Conservation (phyloP, 2,329 filamentous ascomycete species). For the Pseudopithomyces maydicus region DNA sequence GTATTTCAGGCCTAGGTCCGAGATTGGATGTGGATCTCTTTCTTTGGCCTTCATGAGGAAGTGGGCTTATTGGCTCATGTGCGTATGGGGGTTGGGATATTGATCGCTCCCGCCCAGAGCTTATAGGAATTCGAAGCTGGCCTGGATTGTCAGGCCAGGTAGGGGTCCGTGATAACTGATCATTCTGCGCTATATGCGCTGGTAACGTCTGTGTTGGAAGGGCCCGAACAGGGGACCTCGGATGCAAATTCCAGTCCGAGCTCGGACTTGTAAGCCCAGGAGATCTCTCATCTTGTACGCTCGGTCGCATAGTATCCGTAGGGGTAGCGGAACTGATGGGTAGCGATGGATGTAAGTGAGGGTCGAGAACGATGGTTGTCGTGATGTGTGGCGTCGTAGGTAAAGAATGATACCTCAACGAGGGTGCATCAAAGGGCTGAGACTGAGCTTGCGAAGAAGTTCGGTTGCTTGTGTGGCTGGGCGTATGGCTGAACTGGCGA, state of each 20-base stretch:
- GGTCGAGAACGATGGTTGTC: background rate
- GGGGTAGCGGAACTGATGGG: background rate
- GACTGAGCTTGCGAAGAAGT: conserved; percentile 6
- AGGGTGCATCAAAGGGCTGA: conserved; percentile 7
- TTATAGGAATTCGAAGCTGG: background rate
- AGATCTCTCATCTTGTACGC: background rate
- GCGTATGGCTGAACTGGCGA: conserved; percentile 7
- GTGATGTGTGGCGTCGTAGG: conserved; percentile 1
- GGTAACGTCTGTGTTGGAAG: background rate
- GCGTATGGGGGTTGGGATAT: conserved; percentile 1
- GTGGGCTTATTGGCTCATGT: background rate
- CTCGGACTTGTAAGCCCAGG: background rate
- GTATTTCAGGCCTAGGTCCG: background rate
- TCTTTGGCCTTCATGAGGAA: background rate
- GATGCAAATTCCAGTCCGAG: background rate
- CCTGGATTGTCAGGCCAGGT: background rate
- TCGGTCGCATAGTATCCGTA: background rate
- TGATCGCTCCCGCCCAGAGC: background rate
- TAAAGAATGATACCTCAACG: background rate
- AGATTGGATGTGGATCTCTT: conserved; percentile 1
- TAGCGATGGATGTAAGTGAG: background rate
- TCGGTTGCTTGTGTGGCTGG: background rate
- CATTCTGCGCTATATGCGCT: background rate
- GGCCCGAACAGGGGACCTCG: background rate
- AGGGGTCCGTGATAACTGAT: background rate